Conservation (phyloP, 1,139 yeast species). For the Groenewaldozyma auringiensis region DNA sequence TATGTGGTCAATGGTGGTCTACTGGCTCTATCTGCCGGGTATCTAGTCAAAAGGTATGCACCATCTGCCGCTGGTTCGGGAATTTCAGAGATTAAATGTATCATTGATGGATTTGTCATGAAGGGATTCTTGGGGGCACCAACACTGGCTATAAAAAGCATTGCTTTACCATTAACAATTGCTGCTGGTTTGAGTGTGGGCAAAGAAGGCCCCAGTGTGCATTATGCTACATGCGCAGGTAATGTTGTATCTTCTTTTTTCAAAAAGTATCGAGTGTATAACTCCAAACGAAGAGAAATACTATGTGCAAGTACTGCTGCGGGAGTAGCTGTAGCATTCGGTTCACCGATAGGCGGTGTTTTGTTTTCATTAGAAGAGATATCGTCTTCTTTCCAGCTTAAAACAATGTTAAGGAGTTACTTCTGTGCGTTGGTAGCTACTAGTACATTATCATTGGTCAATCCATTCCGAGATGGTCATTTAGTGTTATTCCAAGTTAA, state of each 20-base stretch:
- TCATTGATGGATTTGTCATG: slow-evolving; percentile 83
- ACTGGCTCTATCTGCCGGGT: slow-evolving; percentile 60
- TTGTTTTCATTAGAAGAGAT: slow-evolving; percentile 79
- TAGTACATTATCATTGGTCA: slow-evolving; percentile 57
- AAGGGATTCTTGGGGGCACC: slow-evolving; percentile 68
- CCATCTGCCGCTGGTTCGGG: slow-evolving; percentile 97
- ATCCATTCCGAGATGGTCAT: slow-evolving; percentile 93
- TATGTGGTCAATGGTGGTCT: slow-evolving; percentile 53
- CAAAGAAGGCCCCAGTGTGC: slow-evolving; percentile 82
- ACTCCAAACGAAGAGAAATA: slow-evolving; percentile 43
- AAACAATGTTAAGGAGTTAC: slow-evolving; percentile 85
- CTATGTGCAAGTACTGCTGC: slow-evolving; percentile 86
- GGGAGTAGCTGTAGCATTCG: slow-evolving; percentile 90
- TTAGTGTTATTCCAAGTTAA: slow-evolving; percentile 83
- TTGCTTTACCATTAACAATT: slow-evolving; percentile 80
- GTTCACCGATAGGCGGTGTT: slow-evolving; percentile 93
- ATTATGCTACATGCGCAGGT: slow-evolving; percentile 79
- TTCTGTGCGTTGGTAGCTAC: slow-evolving; percentile 89
- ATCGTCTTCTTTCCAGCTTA: slow-evolving; percentile 58
- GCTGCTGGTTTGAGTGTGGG: slow-evolving; percentile 77
- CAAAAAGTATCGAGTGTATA: slow-evolving; percentile 35
- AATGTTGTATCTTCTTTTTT: slow-evolving; percentile 54
- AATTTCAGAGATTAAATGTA: slow-evolving; percentile 91
- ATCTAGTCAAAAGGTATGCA: slow-evolving; percentile 61
- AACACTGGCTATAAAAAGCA: slow-evolving; percentile 66